Conservation (phyloP, 306 rosid species). For the Mimosa bimucronata region DNA sequence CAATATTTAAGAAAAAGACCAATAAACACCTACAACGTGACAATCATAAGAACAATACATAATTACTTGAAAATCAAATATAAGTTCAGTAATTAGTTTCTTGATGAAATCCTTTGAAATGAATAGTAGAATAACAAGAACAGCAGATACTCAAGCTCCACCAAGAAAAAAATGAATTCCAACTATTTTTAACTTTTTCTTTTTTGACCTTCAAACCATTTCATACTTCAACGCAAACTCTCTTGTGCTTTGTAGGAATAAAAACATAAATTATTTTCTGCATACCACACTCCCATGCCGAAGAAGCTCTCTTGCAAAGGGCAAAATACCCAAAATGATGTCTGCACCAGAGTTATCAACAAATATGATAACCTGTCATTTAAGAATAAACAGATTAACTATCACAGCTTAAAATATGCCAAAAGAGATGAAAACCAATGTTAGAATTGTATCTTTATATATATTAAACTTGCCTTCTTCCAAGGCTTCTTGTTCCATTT, state of each 20-base stretch:
- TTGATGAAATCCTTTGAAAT: neutral
- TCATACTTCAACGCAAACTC: slow-evolving; percentile 5
- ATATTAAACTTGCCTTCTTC: slow-evolving; percentile 70
- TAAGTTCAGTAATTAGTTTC: neutral
- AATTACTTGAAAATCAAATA: neutral
- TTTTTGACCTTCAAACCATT: too few species aligned
- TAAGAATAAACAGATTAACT: slow-evolving; percentile 38
- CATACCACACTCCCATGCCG: slow-evolving; percentile 82
- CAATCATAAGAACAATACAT: neutral
- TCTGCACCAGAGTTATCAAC: slow-evolving; percentile 99
- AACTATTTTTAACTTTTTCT: neutral
- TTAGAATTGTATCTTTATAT: neutral
- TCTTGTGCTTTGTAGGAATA: neutral
- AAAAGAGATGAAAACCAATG: slow-evolving; percentile 16
- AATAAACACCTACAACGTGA: slow-evolving; percentile 11
- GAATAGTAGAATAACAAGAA: neutral
- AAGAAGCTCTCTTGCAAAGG: slow-evolving; percentile 97
- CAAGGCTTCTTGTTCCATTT: slow-evolving; percentile 81
- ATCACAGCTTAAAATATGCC: slow-evolving; percentile 10
- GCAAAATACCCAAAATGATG: slow-evolving; percentile 88
- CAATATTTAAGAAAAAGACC: slow-evolving; percentile 4
- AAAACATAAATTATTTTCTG: neutral
- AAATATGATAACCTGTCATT: slow-evolving; percentile 81
- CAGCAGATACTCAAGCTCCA: slow-evolving; percentile 19
- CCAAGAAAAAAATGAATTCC: neutral